Evolutionary conservation across 768 basidiomycete species (phyloP).

Genomic region (Vishniacozyma victoriae): DNA sequence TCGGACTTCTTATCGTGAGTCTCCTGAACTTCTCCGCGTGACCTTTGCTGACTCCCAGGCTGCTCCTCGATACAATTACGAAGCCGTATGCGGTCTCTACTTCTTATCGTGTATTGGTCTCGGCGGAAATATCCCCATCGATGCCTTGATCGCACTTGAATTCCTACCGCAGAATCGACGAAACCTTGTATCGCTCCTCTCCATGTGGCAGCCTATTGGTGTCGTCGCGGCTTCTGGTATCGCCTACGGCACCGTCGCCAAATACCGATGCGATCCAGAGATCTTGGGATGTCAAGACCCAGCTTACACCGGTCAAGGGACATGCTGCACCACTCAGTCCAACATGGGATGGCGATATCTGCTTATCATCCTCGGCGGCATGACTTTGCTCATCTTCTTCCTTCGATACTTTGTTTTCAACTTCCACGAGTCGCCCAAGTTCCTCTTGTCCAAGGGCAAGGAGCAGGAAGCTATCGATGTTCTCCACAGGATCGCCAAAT

Average conservation of each 20-base stretch:
- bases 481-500: conserved; percentile 47
- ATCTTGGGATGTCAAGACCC: conserved; percentile 28
- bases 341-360: conserved; percentile 64
- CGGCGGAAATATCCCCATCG: conserved; percentile 49
- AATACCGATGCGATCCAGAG: conserved; percentile 52
- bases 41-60: conserved; percentile 14
- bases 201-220: conserved; percentile 51
- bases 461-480: conserved; percentile 56
- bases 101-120: conserved; percentile 40
- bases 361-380: conserved; percentile 47
- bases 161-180: conserved; percentile 35
- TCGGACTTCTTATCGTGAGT: conserved; percentile 43
- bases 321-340: conserved; percentile 52
- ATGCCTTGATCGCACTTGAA: conserved; percentile 46
- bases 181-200: conserved; percentile 55
- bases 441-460: conserved; percentile 56
- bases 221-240: conserved; percentile 54
- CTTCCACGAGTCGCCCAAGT: conserved; percentile 61
- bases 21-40: no score
- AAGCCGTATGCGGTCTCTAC: conserved; percentile 46
- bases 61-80: conserved; percentile 48
- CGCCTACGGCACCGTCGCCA: conserved; percentile 57
- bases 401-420: conserved; percentile 57
- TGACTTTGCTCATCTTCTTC: conserved; percentile 57
- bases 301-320: conserved; percentile 28